phyloP scores from a whole-genome alignment of 2,329 filamentous ascomycete genomes.

The Penicillium sp. region DNA sequence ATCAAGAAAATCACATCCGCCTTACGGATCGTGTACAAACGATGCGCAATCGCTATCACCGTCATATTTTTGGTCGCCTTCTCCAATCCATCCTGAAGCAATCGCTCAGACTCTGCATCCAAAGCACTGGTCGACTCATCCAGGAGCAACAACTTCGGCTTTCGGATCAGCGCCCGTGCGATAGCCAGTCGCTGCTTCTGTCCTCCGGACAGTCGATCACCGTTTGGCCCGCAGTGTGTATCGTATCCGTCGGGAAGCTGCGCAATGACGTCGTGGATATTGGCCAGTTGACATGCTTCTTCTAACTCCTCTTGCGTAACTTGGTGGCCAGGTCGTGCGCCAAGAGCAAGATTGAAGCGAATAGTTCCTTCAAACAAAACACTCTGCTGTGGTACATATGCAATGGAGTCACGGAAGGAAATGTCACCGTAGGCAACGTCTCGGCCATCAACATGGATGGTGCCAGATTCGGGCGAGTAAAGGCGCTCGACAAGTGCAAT shows the following conservation, averaged over 20 bases:
- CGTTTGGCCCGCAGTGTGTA: conserved; percentile 52
- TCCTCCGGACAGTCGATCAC: conserved; percentile 52
- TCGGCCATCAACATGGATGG: conserved; percentile 51
- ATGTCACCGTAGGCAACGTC: conserved; percentile 43
- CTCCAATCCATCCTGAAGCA: conserved; percentile 43
- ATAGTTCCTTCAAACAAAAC: conserved; percentile 48
- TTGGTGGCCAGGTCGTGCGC: conserved; percentile 50
- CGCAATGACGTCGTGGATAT: conserved; percentile 66
- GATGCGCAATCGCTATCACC: conserved; percentile 40
- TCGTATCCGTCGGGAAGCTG: conserved; percentile 59
- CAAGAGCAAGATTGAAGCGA: conserved; percentile 46
- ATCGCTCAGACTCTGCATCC: conserved; percentile 51
- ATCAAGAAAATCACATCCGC: conserved; percentile 76
- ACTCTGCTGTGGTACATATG: conserved; percentile 47
- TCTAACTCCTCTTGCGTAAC: conserved; percentile 61
- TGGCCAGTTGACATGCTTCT: conserved; percentile 63
- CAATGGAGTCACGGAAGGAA: conserved; percentile 44
- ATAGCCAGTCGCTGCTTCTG: conserved; percentile 60
- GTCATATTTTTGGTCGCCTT: conserved; percentile 31
- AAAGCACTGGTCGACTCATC: conserved; percentile 61
- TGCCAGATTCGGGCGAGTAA: conserved; percentile 52
- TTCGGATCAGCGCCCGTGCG: conserved; percentile 54
- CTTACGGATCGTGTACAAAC: conserved; percentile 55
- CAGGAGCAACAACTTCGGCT: conserved; percentile 54
- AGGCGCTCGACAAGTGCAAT: conserved; percentile 57